Evolutionary conservation across 169 alveolate genomes (phyloP).

Genomic region (Plasmodium sp.): DNA sequence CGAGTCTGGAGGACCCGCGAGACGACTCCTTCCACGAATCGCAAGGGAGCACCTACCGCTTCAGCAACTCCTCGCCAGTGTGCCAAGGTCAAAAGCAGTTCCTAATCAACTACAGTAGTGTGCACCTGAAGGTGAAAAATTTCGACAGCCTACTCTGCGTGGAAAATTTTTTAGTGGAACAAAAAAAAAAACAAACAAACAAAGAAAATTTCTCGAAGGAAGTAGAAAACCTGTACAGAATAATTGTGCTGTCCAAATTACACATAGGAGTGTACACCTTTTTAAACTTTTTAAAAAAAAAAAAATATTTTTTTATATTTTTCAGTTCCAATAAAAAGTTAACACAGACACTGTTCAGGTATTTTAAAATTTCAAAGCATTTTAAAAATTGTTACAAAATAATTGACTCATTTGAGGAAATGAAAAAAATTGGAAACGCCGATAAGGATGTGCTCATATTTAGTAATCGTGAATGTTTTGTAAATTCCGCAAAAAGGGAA

Average conservation of each 20-base stretch:
- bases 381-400: slow-evolving; percentile 15
- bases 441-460: slow-evolving; percentile 11
- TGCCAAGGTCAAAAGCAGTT: background rate
- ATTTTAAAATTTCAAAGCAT: slow-evolving; percentile 25
- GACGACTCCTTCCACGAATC: slow-evolving; percentile 13
- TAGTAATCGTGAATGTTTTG: slow-evolving; percentile 57
- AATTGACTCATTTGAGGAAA: slow-evolving; percentile 28
- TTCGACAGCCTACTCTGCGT: background rate
- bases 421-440: background rate
- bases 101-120: slow-evolving; percentile 44
- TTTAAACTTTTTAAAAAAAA: slow-evolving; percentile 38
- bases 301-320: slow-evolving; percentile 52
- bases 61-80: background rate
- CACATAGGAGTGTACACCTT: slow-evolving; percentile 63
- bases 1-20: background rate
- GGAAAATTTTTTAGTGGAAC: background rate
- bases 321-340: slow-evolving; percentile 62
- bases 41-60: slow-evolving; percentile 4
- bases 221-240: slow-evolving; percentile 39
- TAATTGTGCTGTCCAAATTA: slow-evolving; percentile 53
- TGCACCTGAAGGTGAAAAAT: background rate
- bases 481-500: background rate
- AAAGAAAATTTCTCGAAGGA: background rate
- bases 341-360: slow-evolving; percentile 35
- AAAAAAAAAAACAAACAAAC: slow-evolving; percentile 20